phyloP scores from a whole-genome alignment of 176 grass and related monocot genomes.

The Oryza rufipogon region DNA sequence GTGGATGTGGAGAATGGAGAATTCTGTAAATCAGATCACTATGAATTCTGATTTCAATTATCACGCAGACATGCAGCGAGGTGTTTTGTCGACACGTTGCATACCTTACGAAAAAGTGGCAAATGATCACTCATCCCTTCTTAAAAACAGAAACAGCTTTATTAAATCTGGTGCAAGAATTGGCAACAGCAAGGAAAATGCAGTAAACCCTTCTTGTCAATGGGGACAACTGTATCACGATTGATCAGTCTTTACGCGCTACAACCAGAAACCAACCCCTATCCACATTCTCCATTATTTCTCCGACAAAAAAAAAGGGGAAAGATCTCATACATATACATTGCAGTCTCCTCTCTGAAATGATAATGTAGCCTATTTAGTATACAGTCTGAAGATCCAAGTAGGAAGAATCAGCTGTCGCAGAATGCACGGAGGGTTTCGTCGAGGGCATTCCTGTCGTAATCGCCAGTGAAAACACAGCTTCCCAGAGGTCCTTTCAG shows the following conservation, averaged over 20 bases:
- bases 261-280: slow-evolving; percentile 5
- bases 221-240: background rate
- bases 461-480: slow-evolving; percentile 94
- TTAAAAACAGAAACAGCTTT: background rate
- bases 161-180: background rate
- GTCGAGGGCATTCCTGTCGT: slow-evolving; percentile 77
- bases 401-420: slow-evolving; percentile 49
- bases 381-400: slow-evolving; percentile 40
- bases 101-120: background rate
- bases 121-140: background rate
- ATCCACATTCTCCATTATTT: slow-evolving; percentile 30
- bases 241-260: background rate
- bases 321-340: background rate
- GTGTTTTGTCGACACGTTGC: background rate
- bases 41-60: background rate
- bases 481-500: slow-evolving; percentile 82
- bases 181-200: background rate
- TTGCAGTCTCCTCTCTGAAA: slow-evolving; percentile 10
- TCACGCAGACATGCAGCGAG: background rate
- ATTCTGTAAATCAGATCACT: background rate
- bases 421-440: slow-evolving; percentile 87
- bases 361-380: slow-evolving; percentile 35
- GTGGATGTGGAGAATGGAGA: background rate
- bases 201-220: background rate
- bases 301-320: background rate